These are phyloP conservation scores for Edaphochlamys debaryana DNA, from an alignment of 139 green algal species.

Conservation along the genomic window DNA sequence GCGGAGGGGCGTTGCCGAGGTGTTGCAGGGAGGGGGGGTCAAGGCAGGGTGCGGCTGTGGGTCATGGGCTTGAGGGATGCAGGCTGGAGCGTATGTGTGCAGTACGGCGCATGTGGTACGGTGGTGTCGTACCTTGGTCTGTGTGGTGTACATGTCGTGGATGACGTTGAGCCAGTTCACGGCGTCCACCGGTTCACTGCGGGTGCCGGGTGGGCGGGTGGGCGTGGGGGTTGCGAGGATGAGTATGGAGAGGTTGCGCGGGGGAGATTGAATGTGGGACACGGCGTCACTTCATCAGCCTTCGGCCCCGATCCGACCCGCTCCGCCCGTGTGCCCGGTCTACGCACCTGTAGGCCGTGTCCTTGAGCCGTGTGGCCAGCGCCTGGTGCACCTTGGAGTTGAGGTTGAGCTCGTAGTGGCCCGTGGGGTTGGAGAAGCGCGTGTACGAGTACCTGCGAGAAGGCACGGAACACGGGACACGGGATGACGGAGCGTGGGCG, in stretches of 20 bases:
- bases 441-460: constrained; percentile 45
- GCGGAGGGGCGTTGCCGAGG: too few species aligned
- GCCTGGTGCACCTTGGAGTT: constrained; percentile 48
- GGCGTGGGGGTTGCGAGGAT: not conserved
- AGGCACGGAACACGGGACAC: not conserved
- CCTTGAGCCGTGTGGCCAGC: constrained; percentile 61
- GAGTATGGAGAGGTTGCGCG: not conserved
- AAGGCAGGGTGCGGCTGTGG: not conserved
- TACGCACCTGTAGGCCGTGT: constrained; percentile 26
- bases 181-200: constrained; percentile 33
- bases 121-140: constrained; percentile 47
- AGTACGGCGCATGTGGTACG: too few species aligned
- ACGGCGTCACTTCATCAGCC: not conserved
- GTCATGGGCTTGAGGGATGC: too few species aligned
- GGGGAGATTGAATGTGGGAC: not conserved
- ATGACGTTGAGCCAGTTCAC: constrained; percentile 73
- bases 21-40: not conserved
- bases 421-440: constrained; percentile 67
- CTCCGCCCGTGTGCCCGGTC: not conserved
- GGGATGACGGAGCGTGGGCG: too few species aligned
- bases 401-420: constrained; percentile 78
- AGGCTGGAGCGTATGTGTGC: too few species aligned
- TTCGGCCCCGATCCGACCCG: not conserved
- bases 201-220: not conserved
- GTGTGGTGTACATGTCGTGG: constrained; percentile 57